Evolutionary conservation across 176 grass and related monocot species (phyloP).

Genomic region (Carex scoparia): DNA sequence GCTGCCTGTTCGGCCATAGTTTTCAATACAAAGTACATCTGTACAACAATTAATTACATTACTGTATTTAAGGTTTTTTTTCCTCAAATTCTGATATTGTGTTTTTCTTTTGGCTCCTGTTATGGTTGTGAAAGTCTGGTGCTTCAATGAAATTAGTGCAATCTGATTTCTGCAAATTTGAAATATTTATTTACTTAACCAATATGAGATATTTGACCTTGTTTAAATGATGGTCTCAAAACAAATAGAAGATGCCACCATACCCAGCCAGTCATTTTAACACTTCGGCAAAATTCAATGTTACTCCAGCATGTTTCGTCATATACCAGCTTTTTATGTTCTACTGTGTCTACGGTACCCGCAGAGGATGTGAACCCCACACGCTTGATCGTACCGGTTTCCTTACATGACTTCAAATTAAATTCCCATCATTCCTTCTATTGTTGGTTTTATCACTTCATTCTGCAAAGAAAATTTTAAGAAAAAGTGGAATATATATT

Average conservation of each 20-base stretch:
- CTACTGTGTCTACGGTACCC: conserved; percentile 57
- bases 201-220: neutral
- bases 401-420: conserved; percentile 61
- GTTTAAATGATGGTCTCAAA: neutral
- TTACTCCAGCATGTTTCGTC: conserved; percentile 76
- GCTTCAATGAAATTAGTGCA: neutral
- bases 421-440: conserved; percentile 79
- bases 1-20: conserved; percentile 79
- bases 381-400: conserved; percentile 67
- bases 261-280: conserved; percentile 98
- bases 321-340: conserved; percentile 38
- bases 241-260: neutral
- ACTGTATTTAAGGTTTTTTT: neutral
- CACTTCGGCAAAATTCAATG: conserved; percentile 63
- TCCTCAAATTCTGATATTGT: neutral
- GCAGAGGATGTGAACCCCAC: conserved; percentile 86
- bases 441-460: conserved; percentile 78
- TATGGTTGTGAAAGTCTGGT: neutral
- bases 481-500: neutral
- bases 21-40: conserved; percentile 98
- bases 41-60: neutral
- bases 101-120: neutral
- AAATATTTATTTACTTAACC: neutral
- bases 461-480: conserved; percentile 37
- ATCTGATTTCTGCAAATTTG: neutral